phyloP scores from a whole-genome alignment of 2,329 filamentous ascomycete genomes.

The Botrytis paeoniae region DNA sequence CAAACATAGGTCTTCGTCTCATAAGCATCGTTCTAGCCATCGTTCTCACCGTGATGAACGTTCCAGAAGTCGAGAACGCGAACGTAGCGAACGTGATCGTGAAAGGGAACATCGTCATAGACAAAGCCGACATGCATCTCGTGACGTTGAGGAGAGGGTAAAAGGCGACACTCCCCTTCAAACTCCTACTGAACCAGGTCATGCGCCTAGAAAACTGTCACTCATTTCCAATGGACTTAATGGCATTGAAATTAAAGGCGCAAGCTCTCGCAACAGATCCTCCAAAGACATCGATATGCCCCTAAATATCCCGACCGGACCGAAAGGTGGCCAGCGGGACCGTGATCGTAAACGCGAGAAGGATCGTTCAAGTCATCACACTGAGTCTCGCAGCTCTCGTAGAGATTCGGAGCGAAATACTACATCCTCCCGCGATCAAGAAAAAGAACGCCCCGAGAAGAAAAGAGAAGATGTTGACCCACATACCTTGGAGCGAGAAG shows the following conservation, averaged over 20 bases:
- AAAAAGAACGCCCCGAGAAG: constrained; percentile 21
- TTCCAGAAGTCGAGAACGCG: constrained; percentile 46
- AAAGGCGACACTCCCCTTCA: constrained; percentile 21
- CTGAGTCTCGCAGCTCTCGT: constrained; percentile 38
- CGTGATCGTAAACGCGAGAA: constrained; percentile 27
- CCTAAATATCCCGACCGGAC: constrained; percentile 35
- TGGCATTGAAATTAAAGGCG: constrained; percentile 38
- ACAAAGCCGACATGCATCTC: constrained; percentile 31
- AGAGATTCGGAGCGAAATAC: constrained; percentile 38
- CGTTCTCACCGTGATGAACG: constrained; percentile 48
- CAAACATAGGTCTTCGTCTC: constrained; percentile 41
- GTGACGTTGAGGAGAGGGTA: constrained; percentile 26
- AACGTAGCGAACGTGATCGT: constrained; percentile 44
- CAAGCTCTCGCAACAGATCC: constrained; percentile 30
- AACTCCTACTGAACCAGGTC: constrained; percentile 25
- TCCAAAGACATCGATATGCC: constrained; percentile 33
- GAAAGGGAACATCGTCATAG: constrained; percentile 43
- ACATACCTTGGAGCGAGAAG: constrained; percentile 67
- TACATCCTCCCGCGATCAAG: constrained; percentile 13
- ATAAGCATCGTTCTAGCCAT: constrained; percentile 45
- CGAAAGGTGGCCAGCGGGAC: constrained; percentile 26
- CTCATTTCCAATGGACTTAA: constrained; percentile 26
- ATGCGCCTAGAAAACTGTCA: constrained; percentile 26
- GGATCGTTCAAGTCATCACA: constrained; percentile 31
- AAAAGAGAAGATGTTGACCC: constrained; percentile 32